Evolutionary conservation across 164 flowering plant genomes (phyloP), one percentile per base, ranked within the genome.

Genomic region (Stephania japonica): DNA sequence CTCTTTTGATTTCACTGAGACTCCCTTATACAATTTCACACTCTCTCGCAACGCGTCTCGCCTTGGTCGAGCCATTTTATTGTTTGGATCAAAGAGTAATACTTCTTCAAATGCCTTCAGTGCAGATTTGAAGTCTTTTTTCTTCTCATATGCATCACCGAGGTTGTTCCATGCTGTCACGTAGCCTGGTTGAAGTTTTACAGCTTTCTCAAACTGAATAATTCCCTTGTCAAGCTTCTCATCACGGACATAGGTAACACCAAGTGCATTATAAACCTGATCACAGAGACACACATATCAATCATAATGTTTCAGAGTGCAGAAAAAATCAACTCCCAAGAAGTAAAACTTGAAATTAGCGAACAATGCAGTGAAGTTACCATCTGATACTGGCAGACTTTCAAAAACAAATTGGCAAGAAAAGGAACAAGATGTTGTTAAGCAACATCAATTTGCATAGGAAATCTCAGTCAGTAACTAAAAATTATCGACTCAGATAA

Each of bases 121-220:
- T 64, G 98, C 97, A 49, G 91, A 77, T 59, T 84, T 87, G 7
- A 82, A 78, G 43, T 94, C 93, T 72, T 94, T 91, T 76, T 86
- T 91, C 85, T 87, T 84, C 78, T 94, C 98, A 75, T 88, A 94
- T 16, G 97, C 98, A 82, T 94, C 98, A 42, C 98, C 98, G 0
- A 94, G 91, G 86, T 94, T 91, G 86, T 92, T 94, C 98, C 98
- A 92, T 11, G 97, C 98, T 16, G 93, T 92, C 62, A 92, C 95
- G 76, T 92, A 94, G 21, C 98, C 98, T 50, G 98, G 98, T 76
- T 92, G 98, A 75, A 94, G 79, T 81, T 86, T 92, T 71, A 94
- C 97, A 21, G 97, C 97, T 10, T 69, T 86, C 82, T 90, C 92
- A 75, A 94, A 87, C 77, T 91, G 90, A 12, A 80, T n/a, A 12